Evolutionary conservation across 106 monocot genomes (phyloP), one percentile per base, ranked within the genome.

Genomic region (Ottelia alismoides): DNA sequence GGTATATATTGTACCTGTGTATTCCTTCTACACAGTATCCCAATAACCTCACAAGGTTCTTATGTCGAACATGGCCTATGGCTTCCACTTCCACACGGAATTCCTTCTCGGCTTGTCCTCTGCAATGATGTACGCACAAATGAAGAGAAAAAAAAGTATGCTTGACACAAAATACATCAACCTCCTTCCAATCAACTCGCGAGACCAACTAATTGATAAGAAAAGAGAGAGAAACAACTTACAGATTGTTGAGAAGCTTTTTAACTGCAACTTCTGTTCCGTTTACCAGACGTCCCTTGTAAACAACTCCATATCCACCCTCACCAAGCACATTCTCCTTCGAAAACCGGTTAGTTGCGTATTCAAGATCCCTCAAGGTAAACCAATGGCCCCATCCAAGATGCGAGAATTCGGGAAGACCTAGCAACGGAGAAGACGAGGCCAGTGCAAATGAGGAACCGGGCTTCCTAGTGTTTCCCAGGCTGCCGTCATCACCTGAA

Each of bases 361-460:
- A 18, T 49, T 61, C 61, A 17, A 61, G 29, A 49, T 61, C 61
- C 28, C 61, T 61, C 6, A 61, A 45, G 1, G 61, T 81, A 45
- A 87, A 81, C 81, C 81, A 81, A 32, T 87, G 81, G 27, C 86
- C 86, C 86, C 86, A 87, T 7, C 89, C 89, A 40, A 87, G 63
- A 57, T 80, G 80, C 0, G 85, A 80, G 58, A 70, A 62, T 25
- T 85, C 76, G 2, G 85, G 86, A 27, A 87, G 75, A 27, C 87
- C 87, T 22, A 82, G 59, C 54, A 78, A 66, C 28, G 87, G 87
- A 22, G 81, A 80, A 30, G 85, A 73, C 1, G 81, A 71, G 18
- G 72, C 61, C 45, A 65, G 48, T 25, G 59, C 70, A 57, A 71
- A 47, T 25, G 80, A 69, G 44, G 67, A 55, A 28, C 60, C 27